These are phyloP conservation scores for Penicillium sp. DNA, from an alignment of 2,329 filamentous ascomycete species.

Conservation along the genomic window DNA sequence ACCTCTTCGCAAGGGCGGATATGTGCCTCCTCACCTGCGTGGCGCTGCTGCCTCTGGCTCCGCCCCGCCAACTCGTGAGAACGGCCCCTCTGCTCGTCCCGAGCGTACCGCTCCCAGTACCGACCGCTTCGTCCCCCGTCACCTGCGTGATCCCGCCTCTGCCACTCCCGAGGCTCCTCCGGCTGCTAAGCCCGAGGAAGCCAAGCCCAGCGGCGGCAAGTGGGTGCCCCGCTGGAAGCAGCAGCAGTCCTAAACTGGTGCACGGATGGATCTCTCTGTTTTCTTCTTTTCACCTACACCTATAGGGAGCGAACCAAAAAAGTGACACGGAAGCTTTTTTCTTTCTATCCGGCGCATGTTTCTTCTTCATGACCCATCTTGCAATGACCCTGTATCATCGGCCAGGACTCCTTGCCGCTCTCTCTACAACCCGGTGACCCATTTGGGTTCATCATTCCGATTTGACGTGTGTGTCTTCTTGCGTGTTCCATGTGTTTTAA, in stretches of 20 bases:
- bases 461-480: constrained; percentile 9
- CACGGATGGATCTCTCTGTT: constrained; percentile 18
- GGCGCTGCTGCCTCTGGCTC: constrained; percentile 32
- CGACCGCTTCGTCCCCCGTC: constrained; percentile 37
- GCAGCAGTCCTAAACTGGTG: constrained; percentile 35
- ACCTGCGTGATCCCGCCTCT: constrained; percentile 34
- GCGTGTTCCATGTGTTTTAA: constrained; percentile 22
- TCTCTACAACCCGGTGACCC: constrained; percentile 1
- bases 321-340: constrained; percentile 28
- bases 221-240: constrained; percentile 45
- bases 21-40: constrained; percentile 46
- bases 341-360: constrained; percentile 28
- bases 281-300: constrained; percentile 22
- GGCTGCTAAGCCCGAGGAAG: constrained; percentile 31
- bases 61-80: constrained; percentile 30
- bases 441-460: constrained; percentile 14
- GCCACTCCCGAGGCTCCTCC: constrained; percentile 26
- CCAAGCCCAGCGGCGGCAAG: constrained; percentile 32
- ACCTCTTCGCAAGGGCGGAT: constrained; percentile 37
- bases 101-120: constrained; percentile 3
- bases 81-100: constrained; percentile 25
- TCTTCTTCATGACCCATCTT: constrained; percentile 25
- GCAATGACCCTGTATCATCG: constrained; percentile 32
- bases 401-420: constrained; percentile 13
- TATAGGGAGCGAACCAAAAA: constrained; percentile 26